These are phyloP conservation scores for Mesotaenium endlicherianum DNA, from an alignment of 139 green algal genomes.

Conservation along the genomic window DNA sequence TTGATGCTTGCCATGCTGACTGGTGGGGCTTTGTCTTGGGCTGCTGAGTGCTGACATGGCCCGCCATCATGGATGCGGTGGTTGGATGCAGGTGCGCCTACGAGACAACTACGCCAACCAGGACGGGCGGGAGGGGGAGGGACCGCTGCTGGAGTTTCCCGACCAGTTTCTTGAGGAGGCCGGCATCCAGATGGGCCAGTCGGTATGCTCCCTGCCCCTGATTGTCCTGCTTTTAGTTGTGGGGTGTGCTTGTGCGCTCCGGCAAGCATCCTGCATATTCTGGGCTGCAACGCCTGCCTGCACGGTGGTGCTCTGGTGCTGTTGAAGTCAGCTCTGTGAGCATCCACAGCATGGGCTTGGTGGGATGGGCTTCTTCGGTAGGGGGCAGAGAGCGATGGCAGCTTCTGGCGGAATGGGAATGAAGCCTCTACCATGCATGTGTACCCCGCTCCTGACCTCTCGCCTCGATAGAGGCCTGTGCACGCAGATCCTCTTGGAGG, in stretches of 20 bases:
- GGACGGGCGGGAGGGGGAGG: neutral
- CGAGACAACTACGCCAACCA: conserved; percentile 24
- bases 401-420: neutral
- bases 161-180: conserved; percentile 20
- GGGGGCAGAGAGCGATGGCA: neutral
- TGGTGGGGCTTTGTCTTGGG: neutral
- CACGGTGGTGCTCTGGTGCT: neutral
- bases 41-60: neutral
- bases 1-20: neutral
- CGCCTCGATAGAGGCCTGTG: neutral
- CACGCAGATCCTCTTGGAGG: conserved; percentile 36
- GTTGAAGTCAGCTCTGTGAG: neutral
- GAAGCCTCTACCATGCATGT: conserved; percentile 1
- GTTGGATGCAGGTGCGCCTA: conserved; percentile 29
- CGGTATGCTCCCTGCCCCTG: neutral
- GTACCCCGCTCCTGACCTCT: neutral
- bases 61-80: neutral
- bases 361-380: neutral
- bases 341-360: neutral
- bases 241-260: neutral
- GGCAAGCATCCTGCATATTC: neutral
- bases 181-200: conserved; percentile 24
- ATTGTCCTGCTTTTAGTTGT: neutral
- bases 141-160: neutral
- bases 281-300: neutral